These are phyloP conservation scores for Halenospora varia DNA, from an alignment of 495 filamentous ascomycete genomes.

Conservation along the genomic window DNA sequence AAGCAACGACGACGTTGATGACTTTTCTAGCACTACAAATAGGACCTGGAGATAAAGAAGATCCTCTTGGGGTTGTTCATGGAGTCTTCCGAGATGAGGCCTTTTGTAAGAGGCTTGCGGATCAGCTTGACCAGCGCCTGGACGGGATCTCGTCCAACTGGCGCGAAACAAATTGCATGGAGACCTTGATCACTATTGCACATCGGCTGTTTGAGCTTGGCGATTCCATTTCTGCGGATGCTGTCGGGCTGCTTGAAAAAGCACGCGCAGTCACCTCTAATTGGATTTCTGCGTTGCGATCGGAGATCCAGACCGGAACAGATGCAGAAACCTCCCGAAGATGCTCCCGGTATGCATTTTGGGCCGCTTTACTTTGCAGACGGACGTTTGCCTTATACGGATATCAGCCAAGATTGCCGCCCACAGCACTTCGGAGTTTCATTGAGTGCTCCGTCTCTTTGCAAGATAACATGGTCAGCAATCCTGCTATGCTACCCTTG, in stretches of 20 bases:
- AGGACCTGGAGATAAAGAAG: conserved; percentile 35
- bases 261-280: conserved; percentile 21
- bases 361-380: conserved; percentile 45
- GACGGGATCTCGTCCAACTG: conserved; percentile 38
- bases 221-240: conserved; percentile 8
- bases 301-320: conserved; percentile 34
- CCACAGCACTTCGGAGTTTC: too few species aligned
- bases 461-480: conserved; percentile 26
- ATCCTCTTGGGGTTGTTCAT: conserved; percentile 39
- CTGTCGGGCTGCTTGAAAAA: conserved; percentile 22
- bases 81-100: conserved; percentile 37
- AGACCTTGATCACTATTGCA: conserved; percentile 40
- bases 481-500: conserved; percentile 17
- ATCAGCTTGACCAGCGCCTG: conserved; percentile 38
- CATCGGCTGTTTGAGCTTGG: conserved; percentile 28
- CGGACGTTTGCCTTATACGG: conserved; percentile 45
- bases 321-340: conserved; percentile 37
- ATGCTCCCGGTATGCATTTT: conserved; percentile 38
- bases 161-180: conserved; percentile 45
- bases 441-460: conserved; percentile 26
- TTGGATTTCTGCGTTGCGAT: conserved; percentile 44
- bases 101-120: conserved; percentile 40
- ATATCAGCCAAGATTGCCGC: too few species aligned
- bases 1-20: conserved; percentile 38
- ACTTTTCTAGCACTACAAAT: conserved; percentile 41